Base-by-base conservation (phyloP, 148 eudicot species). In the Fallopia convolvulus region DNA sequence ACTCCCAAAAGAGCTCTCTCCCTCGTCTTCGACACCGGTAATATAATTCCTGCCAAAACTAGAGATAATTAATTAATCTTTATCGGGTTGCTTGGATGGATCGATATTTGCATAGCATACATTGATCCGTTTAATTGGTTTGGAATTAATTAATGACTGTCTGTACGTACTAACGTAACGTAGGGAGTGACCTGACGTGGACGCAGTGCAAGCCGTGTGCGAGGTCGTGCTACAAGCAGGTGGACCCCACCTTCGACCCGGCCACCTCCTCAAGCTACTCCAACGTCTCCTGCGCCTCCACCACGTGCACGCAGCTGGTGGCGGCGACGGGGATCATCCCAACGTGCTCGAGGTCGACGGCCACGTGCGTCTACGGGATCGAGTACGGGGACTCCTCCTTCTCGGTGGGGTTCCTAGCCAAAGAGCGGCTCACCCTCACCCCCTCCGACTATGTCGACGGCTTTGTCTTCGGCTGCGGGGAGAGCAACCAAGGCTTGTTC, bases 11-110 rank as follows among this genome's bases (percentile, higher is more conserved):
- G 83, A 72, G 76, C 85, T 47, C 86, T 89, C 46, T 79, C 89
- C n/a, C 88, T 92, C 56, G 78, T 92, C 20, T 92, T 92, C 55
- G 97, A 92, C 81, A 90, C 94, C 0, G 97, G 92, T 49, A 86
- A 42, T 42, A n/a, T n/a, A n/a, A n/a, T n/a, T n/a, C n/a, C n/a
- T 42, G 20, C n/a, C n/a, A 15, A 15, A 14, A 52, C 17, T 52
- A 14, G 0, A 52, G 2, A 9, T 20, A 58, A 33, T 33, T n/a
- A n/a, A 26, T 26, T 26, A 26, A 26, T 26, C 39, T 36, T 36
- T 4, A 36, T 36, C 39, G 3, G 39, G 4, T 36, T 36, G 39
- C 39, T 36, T 36, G 2, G 39, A 36, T 36, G 0, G 39, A 36
- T 36, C 39, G n/a, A n/a, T n/a, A n/a, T 36, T 0, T 36, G 3